Evolutionary conservation across 2,329 filamentous ascomycete genomes (phyloP), one percentile per base, ranked within the genome.

Genomic region (Trichophyton equinum): DNA sequence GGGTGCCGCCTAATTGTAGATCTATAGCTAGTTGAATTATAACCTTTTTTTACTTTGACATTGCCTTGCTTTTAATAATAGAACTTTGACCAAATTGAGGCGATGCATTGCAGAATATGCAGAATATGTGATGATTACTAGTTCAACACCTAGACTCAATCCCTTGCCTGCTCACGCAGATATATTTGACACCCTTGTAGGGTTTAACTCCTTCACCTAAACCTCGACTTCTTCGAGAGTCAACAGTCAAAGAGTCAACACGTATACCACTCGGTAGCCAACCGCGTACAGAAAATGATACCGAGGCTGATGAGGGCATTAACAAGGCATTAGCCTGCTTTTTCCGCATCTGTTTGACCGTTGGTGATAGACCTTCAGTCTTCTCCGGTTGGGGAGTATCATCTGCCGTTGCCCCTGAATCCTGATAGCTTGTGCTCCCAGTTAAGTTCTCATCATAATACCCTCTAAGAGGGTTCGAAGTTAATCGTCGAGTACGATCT

Each of bases 181-280:
- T 73, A 74, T 99, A 99, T 76, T 99, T 99, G 66, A 99, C 94
- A 1, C 94, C 94, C 76, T 97, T 99, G 75, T 96, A 97, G 25
- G 94, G 94, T 75, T 91, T 95, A 44, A 97, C 85, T 1, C 88
- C 85, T 66, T 95, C 90, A 0, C 90, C 90, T 53, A 99, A 69
- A 0, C 94, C 94, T 61, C 86, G 83, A 73, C 89, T 95, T 76
- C 86, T 91, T 72, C 88, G 86, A n/a, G 83, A 78, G 71, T 86
- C 83, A 13, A 86, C 74, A n/a, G 77, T 77, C 63, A 86, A 69
- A 65, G 79, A 81, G 59, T 86, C 83, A 1, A 86, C 84, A 63
- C 79, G 82, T 66, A 86, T 78, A 2, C 84, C 84, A 65, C 83
- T 85, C 0, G 84, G 80, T 44, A 86, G 70, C 83, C 83, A 85